Percentiles rank a stretch among this genome's conserved stretches.
Evolutionary conservation across 805 yeast species (phyloP).

Genomic region (Millerago galiae): DNA sequence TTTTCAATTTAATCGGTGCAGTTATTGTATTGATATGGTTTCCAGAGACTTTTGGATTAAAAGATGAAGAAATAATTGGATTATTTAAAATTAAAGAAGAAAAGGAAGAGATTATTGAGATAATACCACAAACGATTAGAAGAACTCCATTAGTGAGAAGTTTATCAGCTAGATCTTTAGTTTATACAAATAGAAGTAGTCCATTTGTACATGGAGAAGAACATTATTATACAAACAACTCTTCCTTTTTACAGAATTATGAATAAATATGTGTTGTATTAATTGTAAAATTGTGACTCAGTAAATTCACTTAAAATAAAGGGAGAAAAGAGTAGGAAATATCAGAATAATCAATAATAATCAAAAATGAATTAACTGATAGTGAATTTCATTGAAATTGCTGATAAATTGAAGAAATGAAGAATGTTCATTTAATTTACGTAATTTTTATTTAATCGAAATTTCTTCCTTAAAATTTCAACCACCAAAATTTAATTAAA

Average conservation of each 20-base stretch:
- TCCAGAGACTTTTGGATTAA: conserved; percentile 38
- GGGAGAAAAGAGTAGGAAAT: neutral
- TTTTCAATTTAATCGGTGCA: conserved; percentile 27
- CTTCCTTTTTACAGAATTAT: conserved; percentile 1
- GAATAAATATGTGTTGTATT: too few species aligned
- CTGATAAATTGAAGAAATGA: too few species aligned
- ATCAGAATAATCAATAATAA: neutral
- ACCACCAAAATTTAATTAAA: neutral
- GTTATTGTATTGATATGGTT: conserved; percentile 27
- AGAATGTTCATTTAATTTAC: neutral
- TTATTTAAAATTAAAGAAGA: conserved; percentile 11
- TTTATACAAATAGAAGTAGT: too few species aligned
- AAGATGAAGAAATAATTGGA: conserved; percentile 21
- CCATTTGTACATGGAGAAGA: neutral
- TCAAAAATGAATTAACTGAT: too few species aligned
- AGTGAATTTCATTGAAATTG: too few species aligned
- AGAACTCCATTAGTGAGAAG: neutral
- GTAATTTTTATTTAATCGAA: neutral
- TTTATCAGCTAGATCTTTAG: neutral
- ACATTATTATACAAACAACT: conserved; percentile 12
- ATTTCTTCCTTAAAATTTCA: neutral
- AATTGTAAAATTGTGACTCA: too few species aligned
- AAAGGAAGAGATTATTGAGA: neutral
- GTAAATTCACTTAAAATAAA: too few species aligned
- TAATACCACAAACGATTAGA: neutral